phyloP scores from a whole-genome alignment of 805 yeast genomes.

The Blastobotrys peoriensis region DNA sequence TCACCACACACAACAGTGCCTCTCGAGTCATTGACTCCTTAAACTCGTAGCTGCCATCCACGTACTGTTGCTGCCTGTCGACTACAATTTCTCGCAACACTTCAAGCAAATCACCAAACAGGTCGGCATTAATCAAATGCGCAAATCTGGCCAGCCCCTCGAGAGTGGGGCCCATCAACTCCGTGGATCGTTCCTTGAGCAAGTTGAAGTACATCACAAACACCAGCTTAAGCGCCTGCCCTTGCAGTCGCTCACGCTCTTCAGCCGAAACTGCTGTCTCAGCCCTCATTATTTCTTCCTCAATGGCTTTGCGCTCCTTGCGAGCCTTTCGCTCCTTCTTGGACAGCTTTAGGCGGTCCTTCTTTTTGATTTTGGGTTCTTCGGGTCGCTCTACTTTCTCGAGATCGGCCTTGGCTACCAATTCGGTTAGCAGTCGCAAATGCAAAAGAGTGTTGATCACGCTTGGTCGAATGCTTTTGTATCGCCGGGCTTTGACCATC shows the following conservation, averaged over 20 bases:
- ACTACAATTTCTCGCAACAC: constrained; percentile 76
- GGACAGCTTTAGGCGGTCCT: constrained; percentile 86
- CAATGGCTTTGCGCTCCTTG: constrained; percentile 81
- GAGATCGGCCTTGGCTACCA: constrained; percentile 30
- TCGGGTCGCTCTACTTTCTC: constrained; percentile 42
- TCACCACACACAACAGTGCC: constrained; percentile 72
- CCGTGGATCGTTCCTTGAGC: constrained; percentile 54
- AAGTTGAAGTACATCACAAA: constrained; percentile 73
- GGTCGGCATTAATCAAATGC: constrained; percentile 85
- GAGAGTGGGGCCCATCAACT: constrained; percentile 75
- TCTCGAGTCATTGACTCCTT: constrained; percentile 44
- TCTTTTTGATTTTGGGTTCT: constrained; percentile 58
- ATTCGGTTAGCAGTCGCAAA: constrained; percentile 38
- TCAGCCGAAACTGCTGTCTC: constrained; percentile 83
- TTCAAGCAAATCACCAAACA: constrained; percentile 87
- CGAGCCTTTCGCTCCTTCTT: constrained; percentile 83
- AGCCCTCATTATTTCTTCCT: constrained; percentile 81
- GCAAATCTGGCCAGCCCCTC: constrained; percentile 91
- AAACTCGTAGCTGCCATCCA: constrained; percentile 44
- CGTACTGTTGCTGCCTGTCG: constrained; percentile 38
- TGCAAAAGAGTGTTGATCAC: constrained; percentile 69
- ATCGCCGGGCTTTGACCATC: constrained; percentile 66
- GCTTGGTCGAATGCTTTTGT: constrained; percentile 76
- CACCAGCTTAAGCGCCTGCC: constrained; percentile 69
- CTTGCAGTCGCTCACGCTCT: constrained; percentile 79